Evolutionary conservation across 2,329 filamentous ascomycete genomes (phyloP), one percentile per base, ranked within the genome.

Genomic region (Meredithiella fracta): DNA sequence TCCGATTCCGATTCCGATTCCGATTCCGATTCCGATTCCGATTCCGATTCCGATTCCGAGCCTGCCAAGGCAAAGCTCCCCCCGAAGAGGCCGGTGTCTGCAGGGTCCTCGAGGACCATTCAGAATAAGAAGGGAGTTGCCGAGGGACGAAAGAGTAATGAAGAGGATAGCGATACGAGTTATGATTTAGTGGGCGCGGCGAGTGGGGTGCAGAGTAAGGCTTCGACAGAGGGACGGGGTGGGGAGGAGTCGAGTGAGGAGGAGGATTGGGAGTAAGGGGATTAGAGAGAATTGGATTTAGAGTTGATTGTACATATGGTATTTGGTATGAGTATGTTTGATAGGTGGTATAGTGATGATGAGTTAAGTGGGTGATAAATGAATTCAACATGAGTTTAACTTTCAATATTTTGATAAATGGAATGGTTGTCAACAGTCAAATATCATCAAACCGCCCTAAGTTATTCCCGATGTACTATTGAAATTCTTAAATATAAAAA

Each of bases 141-240:
- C 29, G 79, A 85, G 62, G 72, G 81, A 17, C 82, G 86, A 51
- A 80, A 77, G 64, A 94, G 89, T 25, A 85, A 94, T 64, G 89
- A 95, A 64, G 82, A 89, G 6, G 92, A 92, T 64, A 96, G 91
- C 66, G 92, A 98, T 63, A 87, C 87, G 17, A 95, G 89, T 70
- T 98, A 98, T 67, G 92, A 98, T 67, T 77, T 98, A 34, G 88
- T 98, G 49, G 85, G 85, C 6, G 82, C 83, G 4, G 74, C 80
- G 49, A 90, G 85, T 53, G 86, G 85, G 51, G 78, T 80, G 47
- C 80, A 83, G 38, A 95, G 86, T 67, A 85, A 86, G 61, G 83
- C 88, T 17, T 85, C 88, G 23, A 78, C 70, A 65, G 55, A 56
- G 37, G 53, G 47, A 14, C 55, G 53, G 53, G 82, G 79, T 65